Conservation (phyloP, 306 rosid species). For the Dryas drummondii region DNA sequence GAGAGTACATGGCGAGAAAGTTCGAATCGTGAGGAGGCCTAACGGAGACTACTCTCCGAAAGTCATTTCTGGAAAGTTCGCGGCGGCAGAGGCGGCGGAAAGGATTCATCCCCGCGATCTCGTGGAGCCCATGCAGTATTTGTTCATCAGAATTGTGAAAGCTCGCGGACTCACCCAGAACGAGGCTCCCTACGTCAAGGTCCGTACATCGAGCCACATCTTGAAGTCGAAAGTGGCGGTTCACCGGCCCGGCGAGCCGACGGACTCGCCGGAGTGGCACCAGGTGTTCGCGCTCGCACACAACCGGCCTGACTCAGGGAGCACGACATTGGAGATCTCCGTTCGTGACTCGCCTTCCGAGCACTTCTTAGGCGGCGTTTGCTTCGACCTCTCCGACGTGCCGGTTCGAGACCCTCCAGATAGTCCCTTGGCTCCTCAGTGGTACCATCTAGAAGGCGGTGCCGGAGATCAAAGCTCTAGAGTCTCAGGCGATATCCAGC, state of each 20-base stretch:
- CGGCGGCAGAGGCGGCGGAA: conserved; percentile 36
- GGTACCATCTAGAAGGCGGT: conserved; percentile 49
- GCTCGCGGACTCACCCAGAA: conserved; percentile 60
- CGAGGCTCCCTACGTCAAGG: conserved; percentile 58
- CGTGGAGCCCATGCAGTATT: conserved; percentile 90
- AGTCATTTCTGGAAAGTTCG: conserved; percentile 45
- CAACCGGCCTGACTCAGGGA: conserved; percentile 46
- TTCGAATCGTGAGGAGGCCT: conserved; percentile 55
- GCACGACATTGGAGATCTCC: conserved; percentile 62
- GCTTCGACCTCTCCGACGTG: conserved; percentile 49
- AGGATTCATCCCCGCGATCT: conserved; percentile 71
- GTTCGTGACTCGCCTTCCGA: conserved; percentile 67
- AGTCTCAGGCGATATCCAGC: conserved; percentile 54
- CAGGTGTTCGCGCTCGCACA: conserved; percentile 61
- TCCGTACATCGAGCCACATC: conserved; percentile 45
- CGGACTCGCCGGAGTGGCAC: conserved; percentile 82
- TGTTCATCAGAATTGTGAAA: conserved; percentile 68
- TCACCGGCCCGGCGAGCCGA: conserved; percentile 57
- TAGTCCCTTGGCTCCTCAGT: conserved; percentile 54
- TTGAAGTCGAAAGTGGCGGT: conserved; percentile 50
- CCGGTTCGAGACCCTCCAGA: conserved; percentile 53
- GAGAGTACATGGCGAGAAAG: conserved; percentile 48
- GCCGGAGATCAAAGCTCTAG: conserved; percentile 33
- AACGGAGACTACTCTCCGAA: conserved; percentile 66
- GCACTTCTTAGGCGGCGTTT: conserved; percentile 74